A percentile compares a stretch with the other conserved stretches of the same genome.
Evolutionary conservation across 768 basidiomycete species (phyloP).

Genomic region (Xerocomellus dryophilus): DNA sequence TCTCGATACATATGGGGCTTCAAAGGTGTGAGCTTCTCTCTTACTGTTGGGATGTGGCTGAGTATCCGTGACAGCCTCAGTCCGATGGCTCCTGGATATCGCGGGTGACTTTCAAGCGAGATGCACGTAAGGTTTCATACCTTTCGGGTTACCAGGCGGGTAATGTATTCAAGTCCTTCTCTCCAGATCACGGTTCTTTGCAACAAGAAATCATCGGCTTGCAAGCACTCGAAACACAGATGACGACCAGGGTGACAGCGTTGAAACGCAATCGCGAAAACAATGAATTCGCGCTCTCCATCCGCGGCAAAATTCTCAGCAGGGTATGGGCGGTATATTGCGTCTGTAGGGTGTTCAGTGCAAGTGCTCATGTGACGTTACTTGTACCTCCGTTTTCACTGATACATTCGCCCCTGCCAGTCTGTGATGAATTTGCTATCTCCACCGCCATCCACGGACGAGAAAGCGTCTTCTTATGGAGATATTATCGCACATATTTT

Average conservation of each 20-base stretch:
- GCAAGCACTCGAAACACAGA: slow-evolving; percentile 65
- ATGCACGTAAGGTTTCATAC: slow-evolving; percentile 27
- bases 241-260: slow-evolving; percentile 53
- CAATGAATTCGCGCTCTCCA: slow-evolving; percentile 49
- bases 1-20: slow-evolving; percentile 21
- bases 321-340: slow-evolving; percentile 67
- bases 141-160: neutral
- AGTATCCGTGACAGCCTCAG: slow-evolving; percentile 21
- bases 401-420: slow-evolving; percentile 22
- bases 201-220: slow-evolving; percentile 62
- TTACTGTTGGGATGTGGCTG: slow-evolving; percentile 3
- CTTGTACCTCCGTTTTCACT: slow-evolving; percentile 9
- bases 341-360: slow-evolving; percentile 56
- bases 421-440: slow-evolving; percentile 34
- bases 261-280: slow-evolving; percentile 49
- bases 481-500: slow-evolving; percentile 41
- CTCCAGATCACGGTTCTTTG: slow-evolving; percentile 37
- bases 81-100: slow-evolving; percentile 29
- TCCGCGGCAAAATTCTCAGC: slow-evolving; percentile 52
- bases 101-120: slow-evolving; percentile 30
- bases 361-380: slow-evolving; percentile 34
- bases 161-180: neutral
- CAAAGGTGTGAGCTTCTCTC: slow-evolving; percentile 23
- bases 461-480: slow-evolving; percentile 42
- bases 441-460: slow-evolving; percentile 33